phyloP scores from a whole-genome alignment of 129 eudicot species.

The Mikania micrantha region DNA sequence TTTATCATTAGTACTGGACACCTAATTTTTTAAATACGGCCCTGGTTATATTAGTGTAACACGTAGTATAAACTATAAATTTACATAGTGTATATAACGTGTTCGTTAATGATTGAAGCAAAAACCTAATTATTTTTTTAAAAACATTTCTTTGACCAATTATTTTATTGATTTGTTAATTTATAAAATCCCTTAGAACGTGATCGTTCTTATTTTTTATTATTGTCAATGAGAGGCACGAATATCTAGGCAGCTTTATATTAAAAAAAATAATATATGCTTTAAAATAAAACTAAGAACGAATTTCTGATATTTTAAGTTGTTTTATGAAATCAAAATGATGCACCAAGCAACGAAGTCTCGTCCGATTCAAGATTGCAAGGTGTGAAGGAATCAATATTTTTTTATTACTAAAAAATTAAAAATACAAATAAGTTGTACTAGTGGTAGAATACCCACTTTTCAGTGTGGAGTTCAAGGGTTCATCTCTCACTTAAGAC shows the following conservation, averaged over 20 bases:
- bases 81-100: slow-evolving; percentile 26
- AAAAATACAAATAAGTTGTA: too few relatives aligned
- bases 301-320: neutral
- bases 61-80: neutral
- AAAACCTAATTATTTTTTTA: slow-evolving; percentile 22
- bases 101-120: slow-evolving; percentile 32
- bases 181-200: slow-evolving; percentile 19
- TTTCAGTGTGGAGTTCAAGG: too few relatives aligned
- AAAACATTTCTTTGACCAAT: slow-evolving; percentile 19
- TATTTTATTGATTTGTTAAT: neutral
- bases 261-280: neutral
- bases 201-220: slow-evolving; percentile 14
- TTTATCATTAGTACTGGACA: too few relatives aligned
- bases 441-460: too few relatives aligned
- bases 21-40: too few relatives aligned
- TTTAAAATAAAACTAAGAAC: neutral
- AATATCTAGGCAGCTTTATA: slow-evolving; percentile 11
- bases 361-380: slow-evolving; percentile 23
- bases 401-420: too few relatives aligned
- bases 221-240: slow-evolving; percentile 31
- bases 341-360: slow-evolving; percentile 28
- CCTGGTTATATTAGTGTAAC: neutral
- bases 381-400: slow-evolving; percentile 23
- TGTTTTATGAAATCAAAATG: neutral
- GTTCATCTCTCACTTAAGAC: too few relatives aligned